phyloP scores from a whole-genome alignment of 1,284 basidiomycete species.

The Wolfiporia cocos region DNA sequence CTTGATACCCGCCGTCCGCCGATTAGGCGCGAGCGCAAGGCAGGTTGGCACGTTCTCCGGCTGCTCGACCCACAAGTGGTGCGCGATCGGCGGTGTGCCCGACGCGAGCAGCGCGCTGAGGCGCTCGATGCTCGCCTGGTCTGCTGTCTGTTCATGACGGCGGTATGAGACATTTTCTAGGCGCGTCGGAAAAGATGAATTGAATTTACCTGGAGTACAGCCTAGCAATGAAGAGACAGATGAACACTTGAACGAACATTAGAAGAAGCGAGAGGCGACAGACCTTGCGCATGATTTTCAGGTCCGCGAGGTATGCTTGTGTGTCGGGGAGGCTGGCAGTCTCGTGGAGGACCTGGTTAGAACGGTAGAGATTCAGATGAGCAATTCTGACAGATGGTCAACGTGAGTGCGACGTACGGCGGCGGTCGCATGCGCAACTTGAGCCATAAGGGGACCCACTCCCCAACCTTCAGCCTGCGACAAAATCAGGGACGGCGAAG shows the following conservation, averaged over 20 bases:
- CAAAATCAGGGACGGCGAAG: background rate
- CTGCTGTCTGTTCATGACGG: no score
- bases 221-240: no score
- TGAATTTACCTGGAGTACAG: slow-evolving; percentile 32
- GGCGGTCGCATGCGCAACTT: slow-evolving; percentile 45
- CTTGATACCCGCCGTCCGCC: slow-evolving; percentile 33
- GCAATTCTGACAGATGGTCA: background rate
- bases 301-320: slow-evolving; percentile 32
- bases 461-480: slow-evolving; percentile 40
- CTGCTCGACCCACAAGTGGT: slow-evolving; percentile 49
- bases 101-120: slow-evolving; percentile 28
- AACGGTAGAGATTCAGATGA: background rate
- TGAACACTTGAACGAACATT: slow-evolving; percentile 9
- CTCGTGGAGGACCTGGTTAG: slow-evolving; percentile 37
- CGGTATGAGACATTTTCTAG: no score
- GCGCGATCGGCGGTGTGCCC: slow-evolving; percentile 26
- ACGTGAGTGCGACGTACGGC: no score
- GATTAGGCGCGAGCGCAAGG: slow-evolving; percentile 46
- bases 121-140: slow-evolving; percentile 27
- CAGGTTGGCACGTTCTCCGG: slow-evolving; percentile 48
- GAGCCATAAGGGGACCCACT: slow-evolving; percentile 49
- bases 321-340: slow-evolving; percentile 35
- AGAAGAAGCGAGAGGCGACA: background rate
- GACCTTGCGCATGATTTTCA: slow-evolving; percentile 36
- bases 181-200: background rate